Conservation (phyloP, 2,329 filamentous ascomycete genomes). For the Sarocladium brachiariae region DNA sequence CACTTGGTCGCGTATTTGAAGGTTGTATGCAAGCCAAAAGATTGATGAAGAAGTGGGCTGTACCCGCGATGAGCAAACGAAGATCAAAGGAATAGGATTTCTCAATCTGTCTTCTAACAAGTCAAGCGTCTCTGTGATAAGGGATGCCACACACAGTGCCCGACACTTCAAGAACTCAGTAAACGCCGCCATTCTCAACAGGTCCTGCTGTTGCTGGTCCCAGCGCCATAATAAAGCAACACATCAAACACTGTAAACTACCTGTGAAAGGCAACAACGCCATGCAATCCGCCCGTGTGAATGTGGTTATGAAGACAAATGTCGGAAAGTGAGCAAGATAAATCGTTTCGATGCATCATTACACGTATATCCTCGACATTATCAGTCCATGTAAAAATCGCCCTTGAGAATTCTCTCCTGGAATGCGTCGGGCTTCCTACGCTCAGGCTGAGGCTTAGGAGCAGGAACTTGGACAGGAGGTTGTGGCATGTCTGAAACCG, state of each 20-base stretch:
- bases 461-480: constrained; percentile 45
- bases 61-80: too few species aligned
- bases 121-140: not conserved
- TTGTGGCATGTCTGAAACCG: constrained; percentile 56
- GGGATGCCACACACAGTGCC: not conserved
- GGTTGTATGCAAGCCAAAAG: too few species aligned
- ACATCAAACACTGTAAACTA: not conserved
- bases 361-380: not conserved
- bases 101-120: not conserved
- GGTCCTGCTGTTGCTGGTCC: constrained; percentile 4
- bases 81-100: too few species aligned
- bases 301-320: constrained; percentile 7
- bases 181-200: not conserved
- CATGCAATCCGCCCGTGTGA: constrained; percentile 1
- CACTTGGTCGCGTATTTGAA: too few species aligned
- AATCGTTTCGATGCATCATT: constrained; percentile 3
- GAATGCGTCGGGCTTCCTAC: constrained; percentile 81
- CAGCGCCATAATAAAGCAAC: constrained; percentile 2
- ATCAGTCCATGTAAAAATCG: constrained; percentile 94
- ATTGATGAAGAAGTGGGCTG: too few species aligned
- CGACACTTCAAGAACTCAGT: not conserved
- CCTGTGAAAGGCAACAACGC: constrained; percentile 3
- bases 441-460: constrained; percentile 39
- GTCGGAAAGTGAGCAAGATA: constrained; percentile 3
- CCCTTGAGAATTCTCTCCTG: constrained; percentile 96